These are phyloP conservation scores for Prunus dulcis DNA, from an alignment of 306 rosid species.

Conservation along the genomic window DNA sequence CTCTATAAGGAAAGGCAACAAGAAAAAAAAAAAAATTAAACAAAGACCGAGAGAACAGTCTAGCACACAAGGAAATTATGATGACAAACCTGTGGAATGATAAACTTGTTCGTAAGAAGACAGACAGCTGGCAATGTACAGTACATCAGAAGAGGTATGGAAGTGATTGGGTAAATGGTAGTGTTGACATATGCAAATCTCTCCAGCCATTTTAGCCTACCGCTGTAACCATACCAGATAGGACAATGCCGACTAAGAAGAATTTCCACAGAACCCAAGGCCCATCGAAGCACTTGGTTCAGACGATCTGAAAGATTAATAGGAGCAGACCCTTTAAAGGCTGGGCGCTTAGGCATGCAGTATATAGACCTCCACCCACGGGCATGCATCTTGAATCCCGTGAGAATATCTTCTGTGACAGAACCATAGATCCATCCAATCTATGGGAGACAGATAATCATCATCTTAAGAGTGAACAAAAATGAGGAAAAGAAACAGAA, in stretches of 20 bases:
- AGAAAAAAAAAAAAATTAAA: neutral
- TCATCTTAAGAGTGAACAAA: neutral
- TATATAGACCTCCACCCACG: conserved; percentile 98
- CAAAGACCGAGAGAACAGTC: no score
- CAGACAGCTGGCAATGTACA: conserved; percentile 96
- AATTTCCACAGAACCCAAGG: conserved; percentile 93
- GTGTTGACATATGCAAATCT: conserved; percentile 94
- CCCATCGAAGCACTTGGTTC: conserved; percentile 99
- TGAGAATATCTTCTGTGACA: conserved; percentile 97
- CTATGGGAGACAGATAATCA: conserved; percentile 40
- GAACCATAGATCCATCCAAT: conserved; percentile 99
- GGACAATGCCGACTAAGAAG: conserved; percentile 94
- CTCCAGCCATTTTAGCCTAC: conserved; percentile 94
- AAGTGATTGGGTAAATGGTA: conserved; percentile 87
- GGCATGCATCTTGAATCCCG: conserved; percentile 99
- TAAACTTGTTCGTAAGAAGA: conserved; percentile 94
- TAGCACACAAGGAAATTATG: neutral
- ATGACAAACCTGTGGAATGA: conserved; percentile 87
- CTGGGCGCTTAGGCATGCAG: conserved; percentile 87
- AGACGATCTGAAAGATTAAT: conserved; percentile 97
- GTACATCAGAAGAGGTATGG: conserved; percentile 87
- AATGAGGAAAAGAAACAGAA: neutral
- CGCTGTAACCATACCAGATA: conserved; percentile 93
- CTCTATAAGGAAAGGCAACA: neutral
- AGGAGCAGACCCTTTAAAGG: conserved; percentile 98